Evolutionary conservation across 1,139 yeast species (phyloP), one percentile per base, ranked within the genome.

Genomic region (Blastobotrys proliferans): DNA sequence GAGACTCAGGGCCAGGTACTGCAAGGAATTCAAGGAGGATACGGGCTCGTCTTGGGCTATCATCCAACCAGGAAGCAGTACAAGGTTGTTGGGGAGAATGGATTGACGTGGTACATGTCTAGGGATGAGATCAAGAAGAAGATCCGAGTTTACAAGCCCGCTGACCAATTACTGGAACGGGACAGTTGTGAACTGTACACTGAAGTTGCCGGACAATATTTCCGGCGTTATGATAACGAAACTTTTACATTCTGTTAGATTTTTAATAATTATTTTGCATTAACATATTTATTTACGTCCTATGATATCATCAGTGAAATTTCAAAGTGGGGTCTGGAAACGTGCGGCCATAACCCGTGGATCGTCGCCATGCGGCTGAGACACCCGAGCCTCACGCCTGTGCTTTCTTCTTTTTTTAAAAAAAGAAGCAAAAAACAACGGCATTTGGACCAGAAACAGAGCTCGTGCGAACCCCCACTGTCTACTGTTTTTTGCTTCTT

Each of bases 61-160:
- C 33, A 38, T 10, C 32, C 30, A 3, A 2, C 18, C 4, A 22
- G 42, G 13, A 26, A 33, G 10, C 17, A 11, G 13, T 38, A 38
- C 32, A 38, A 38, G 25, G 32, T 38, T 11, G 19, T 38, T 17
- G 34, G 28, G 13, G 42, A 38, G 20, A 6, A 26, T 19, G 42
- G 29, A 19, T 22, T 32, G n/a, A 25, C 42, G 9, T 38, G 37
- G 36, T 25, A 32, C 19, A 13, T 32, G 31, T 17, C 37, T 14
- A 16, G 19, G 8, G 42, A 38, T 18, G 42, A 38, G 25, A 9
- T 38, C 14, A 19, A 26, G 26, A 13, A 17, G 6, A 38, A 38
- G 32, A 32, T 33, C 4, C 35, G 36, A 16, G 27, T 38, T 10
- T 17, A 25, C 20, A 13, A 18, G 11, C 18, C 29, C 5, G 29